These are phyloP conservation scores for Brassica carinata DNA, from an alignment of 345 rosid genomes.

Conservation along the genomic window DNA sequence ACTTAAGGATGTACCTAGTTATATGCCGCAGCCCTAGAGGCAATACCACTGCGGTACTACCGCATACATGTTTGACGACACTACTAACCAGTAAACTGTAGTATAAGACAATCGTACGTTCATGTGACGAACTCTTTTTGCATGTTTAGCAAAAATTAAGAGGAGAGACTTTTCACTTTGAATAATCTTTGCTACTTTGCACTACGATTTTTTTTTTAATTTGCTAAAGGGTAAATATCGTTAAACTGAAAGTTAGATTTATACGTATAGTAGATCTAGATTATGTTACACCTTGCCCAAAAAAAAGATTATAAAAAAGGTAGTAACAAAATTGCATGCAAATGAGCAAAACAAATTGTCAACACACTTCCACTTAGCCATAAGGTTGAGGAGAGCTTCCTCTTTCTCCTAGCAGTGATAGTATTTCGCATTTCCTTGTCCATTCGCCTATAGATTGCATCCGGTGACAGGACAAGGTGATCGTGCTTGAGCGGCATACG, in stretches of 20 bases:
- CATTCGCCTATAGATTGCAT: not conserved
- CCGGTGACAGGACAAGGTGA: not conserved
- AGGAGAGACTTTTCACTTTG: no score
- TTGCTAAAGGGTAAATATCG: no score
- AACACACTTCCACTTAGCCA: not conserved
- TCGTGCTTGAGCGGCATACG: not conserved
- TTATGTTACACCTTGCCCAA: not conserved
- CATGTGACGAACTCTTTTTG: no score
- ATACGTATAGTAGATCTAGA: not conserved
- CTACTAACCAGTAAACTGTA: not conserved
- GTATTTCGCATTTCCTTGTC: not conserved
- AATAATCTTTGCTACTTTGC: no score
- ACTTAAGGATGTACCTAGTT: not conserved
- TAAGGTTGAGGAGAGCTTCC: not conserved
- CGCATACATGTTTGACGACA: not conserved
- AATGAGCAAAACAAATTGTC: not conserved
- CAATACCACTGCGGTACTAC: not conserved
- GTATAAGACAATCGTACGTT: no score
- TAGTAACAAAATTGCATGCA: not conserved
- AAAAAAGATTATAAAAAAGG: no score
- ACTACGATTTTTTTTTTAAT: no score
- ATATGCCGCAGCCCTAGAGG: not conserved
- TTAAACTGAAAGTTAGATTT: no score
- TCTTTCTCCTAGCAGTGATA: not conserved
- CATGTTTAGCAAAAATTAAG: no score